Conservation (phyloP, 2,329 filamentous ascomycete species). For the Penicillium sclerotigenum region DNA sequence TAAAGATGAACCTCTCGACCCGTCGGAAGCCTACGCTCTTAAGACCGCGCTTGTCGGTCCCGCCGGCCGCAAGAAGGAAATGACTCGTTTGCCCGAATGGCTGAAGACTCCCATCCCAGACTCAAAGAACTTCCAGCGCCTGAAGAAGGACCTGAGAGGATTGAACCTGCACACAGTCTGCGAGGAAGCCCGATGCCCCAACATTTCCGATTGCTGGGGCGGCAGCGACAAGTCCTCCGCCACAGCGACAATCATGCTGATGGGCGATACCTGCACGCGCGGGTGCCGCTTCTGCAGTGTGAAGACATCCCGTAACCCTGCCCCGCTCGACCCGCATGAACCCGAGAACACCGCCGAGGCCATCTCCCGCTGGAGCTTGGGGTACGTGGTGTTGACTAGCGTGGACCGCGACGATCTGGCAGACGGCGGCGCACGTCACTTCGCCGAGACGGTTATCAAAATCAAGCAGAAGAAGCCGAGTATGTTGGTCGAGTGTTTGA, state of each 20-base stretch:
- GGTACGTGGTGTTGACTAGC: slow-evolving; percentile 90
- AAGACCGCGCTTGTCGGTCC: slow-evolving; percentile 61
- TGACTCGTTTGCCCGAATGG: slow-evolving; percentile 82
- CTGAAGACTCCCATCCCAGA: slow-evolving; percentile 92
- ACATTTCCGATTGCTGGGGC: slow-evolving; percentile 98
- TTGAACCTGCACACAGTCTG: slow-evolving; percentile 92
- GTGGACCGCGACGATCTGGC: slow-evolving; percentile 90
- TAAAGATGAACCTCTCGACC: slow-evolving; percentile 43
- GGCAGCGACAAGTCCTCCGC: slow-evolving; percentile 82
- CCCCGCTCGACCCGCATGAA: slow-evolving; percentile 89
- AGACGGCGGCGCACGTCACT: slow-evolving; percentile 85
- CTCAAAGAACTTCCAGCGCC: slow-evolving; percentile 84
- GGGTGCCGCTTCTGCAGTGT: slow-evolving; percentile 97
- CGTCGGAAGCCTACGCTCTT: slow-evolving; percentile 56
- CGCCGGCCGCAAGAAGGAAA: slow-evolving; percentile 60
- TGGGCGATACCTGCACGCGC: slow-evolving; percentile 96
- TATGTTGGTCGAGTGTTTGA: slow-evolving; percentile 47
- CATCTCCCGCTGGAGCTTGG: slow-evolving; percentile 84
- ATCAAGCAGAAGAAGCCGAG: slow-evolving; percentile 72
- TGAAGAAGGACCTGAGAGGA: slow-evolving; percentile 88
- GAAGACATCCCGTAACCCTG: slow-evolving; percentile 74
- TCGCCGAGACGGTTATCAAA: slow-evolving; percentile 87
- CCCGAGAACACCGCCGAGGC: slow-evolving; percentile 96
- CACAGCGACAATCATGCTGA: slow-evolving; percentile 98
- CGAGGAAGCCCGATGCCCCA: slow-evolving; percentile 94